These are phyloP conservation scores for Candida pseudoglaebosa DNA, from an alignment of 805 yeast genomes.

Conservation along the genomic window DNA sequence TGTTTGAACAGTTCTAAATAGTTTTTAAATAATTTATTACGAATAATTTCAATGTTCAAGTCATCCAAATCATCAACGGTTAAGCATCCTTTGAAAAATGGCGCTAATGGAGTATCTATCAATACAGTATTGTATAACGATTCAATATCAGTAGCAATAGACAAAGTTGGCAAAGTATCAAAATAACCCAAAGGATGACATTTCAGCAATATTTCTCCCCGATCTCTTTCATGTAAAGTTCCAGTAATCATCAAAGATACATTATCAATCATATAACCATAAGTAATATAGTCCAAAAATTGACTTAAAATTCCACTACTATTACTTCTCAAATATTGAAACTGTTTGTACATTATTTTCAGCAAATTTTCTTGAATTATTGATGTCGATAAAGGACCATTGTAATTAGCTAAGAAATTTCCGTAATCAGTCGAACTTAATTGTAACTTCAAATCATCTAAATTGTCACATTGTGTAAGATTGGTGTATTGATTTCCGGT, in stretches of 20 bases:
- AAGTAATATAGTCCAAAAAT: slow-evolving; percentile 88
- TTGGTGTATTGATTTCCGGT: slow-evolving; percentile 80
- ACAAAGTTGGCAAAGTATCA: slow-evolving; percentile 91
- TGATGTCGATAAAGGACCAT: slow-evolving; percentile 80
- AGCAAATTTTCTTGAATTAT: slow-evolving; percentile 79
- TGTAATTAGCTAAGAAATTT: slow-evolving; percentile 76
- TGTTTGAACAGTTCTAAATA: slow-evolving; percentile 82
- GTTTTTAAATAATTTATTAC: slow-evolving; percentile 89
- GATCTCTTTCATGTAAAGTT: slow-evolving; percentile 91
- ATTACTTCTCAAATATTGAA: slow-evolving; percentile 79
- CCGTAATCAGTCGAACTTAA: slow-evolving; percentile 96
- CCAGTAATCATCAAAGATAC: slow-evolving; percentile 96
- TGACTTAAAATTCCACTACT: slow-evolving; percentile 74
- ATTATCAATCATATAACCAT: slow-evolving; percentile 98
- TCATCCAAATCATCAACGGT: slow-evolving; percentile 89
- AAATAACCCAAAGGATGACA: slow-evolving; percentile 99
- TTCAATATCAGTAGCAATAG: slow-evolving; percentile 92
- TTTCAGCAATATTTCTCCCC: slow-evolving; percentile 78
- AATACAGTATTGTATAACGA: slow-evolving; percentile 89
- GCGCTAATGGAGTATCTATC: slow-evolving; percentile 96
- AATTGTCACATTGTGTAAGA: slow-evolving; percentile 90
- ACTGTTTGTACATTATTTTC: slow-evolving; percentile 73
- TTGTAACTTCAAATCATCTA: slow-evolving; percentile 92
- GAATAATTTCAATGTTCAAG: slow-evolving; percentile 88
- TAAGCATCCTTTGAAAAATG: slow-evolving; percentile 87